A percentile compares a stretch with the other conserved stretches of the same genome.
Evolutionary conservation across 495 filamentous ascomycete species (phyloP).

Genomic region (Penicillium waksmanii): DNA sequence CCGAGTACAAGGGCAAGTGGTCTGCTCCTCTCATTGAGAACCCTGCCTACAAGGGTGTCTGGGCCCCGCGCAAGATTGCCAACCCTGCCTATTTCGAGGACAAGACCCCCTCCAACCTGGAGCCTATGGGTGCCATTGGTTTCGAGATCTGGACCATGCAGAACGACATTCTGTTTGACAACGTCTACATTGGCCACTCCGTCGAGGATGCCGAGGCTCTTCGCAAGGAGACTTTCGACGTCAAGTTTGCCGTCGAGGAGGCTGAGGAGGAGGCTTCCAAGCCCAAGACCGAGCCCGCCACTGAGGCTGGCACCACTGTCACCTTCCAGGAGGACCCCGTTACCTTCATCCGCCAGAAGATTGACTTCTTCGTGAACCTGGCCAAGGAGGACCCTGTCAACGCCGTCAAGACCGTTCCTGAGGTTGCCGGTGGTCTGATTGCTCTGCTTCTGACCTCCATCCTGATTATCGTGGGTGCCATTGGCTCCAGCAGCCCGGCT

Average conservation of each 20-base stretch:
- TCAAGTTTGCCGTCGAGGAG: slow-evolving; percentile 87
- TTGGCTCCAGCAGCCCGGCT: slow-evolving; percentile 57
- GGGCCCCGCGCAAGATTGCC: slow-evolving; percentile 92
- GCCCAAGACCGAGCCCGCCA: slow-evolving; percentile 70
- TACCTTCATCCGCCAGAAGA: slow-evolving; percentile 85
- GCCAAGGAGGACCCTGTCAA: slow-evolving; percentile 85
- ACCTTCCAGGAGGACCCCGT: slow-evolving; percentile 94
- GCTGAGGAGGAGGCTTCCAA: slow-evolving; percentile 79
- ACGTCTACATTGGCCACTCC: slow-evolving; percentile 99
- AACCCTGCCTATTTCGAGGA: slow-evolving; percentile 99
- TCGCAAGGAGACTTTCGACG: slow-evolving; percentile 87
- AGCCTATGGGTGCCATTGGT: slow-evolving; percentile 97
- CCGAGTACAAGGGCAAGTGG: slow-evolving; percentile 99
- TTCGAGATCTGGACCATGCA: slow-evolving; percentile 99
- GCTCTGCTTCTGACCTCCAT: slow-evolving; percentile 70
- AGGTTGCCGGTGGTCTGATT: slow-evolving; percentile 79
- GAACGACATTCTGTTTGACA: slow-evolving; percentile 97
- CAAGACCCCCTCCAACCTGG: slow-evolving; percentile 94
- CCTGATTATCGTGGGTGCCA: slow-evolving; percentile 64
- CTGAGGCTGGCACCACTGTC: slow-evolving; percentile 70
- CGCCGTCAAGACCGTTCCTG: slow-evolving; percentile 89
- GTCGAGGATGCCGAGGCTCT: slow-evolving; percentile 89
- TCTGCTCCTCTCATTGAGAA: slow-evolving; percentile 92
- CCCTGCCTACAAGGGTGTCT: slow-evolving; percentile 96
- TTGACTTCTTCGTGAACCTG: slow-evolving; percentile 84